Conservation (phyloP, 768 basidiomycete species). For the Mycena galericulata region DNA sequence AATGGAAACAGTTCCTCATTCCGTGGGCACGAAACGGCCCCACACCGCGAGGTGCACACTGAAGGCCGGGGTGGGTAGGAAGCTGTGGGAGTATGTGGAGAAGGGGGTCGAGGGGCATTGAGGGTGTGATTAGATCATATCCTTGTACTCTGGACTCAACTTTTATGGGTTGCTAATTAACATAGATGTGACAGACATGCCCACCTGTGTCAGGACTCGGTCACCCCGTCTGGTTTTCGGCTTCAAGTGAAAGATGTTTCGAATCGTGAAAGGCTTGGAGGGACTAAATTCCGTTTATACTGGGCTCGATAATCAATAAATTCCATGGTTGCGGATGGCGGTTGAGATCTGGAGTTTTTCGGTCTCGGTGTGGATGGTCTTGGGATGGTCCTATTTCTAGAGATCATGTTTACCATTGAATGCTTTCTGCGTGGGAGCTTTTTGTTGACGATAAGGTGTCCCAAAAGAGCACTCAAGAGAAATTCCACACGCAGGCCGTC, state of each 20-base stretch:
- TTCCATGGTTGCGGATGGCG: neutral
- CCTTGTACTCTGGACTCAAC: neutral
- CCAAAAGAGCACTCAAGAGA: neutral
- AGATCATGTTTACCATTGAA: neutral
- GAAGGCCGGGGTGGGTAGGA: neutral
- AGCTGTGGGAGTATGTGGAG: slow-evolving; percentile 4
- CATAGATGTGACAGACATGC: neutral
- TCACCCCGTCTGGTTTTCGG: neutral
- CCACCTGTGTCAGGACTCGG: neutral
- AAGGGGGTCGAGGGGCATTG: neutral
- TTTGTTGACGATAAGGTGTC: neutral
- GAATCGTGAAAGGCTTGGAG: neutral
- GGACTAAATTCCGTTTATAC: neutral
- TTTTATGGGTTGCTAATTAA: neutral
- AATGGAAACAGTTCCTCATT: neutral
- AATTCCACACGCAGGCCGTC: neutral
- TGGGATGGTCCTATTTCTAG: neutral
- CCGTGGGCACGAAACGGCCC: neutral
- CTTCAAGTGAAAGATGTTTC: neutral
- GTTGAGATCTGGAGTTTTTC: neutral
- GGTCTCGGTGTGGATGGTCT: neutral
- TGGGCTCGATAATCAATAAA: neutral
- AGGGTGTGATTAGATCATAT: neutral
- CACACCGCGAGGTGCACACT: neutral
- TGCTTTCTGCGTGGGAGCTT: neutral